Conservation (phyloP, 108 stramenopile genomes). For the Schizochytrium sp. region DNA sequence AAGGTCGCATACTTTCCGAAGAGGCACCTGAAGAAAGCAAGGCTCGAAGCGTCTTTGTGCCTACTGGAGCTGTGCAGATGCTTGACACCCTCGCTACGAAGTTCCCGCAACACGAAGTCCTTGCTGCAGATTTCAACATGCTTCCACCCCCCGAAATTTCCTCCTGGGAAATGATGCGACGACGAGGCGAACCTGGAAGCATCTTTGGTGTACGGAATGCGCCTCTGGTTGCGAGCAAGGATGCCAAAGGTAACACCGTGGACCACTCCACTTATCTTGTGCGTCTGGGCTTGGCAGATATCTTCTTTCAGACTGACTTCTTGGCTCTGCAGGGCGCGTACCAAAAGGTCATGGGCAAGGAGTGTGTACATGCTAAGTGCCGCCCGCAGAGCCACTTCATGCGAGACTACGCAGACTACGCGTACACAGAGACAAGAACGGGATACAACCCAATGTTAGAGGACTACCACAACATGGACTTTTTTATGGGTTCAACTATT, state of each 20-base stretch:
- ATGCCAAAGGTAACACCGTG: neutral
- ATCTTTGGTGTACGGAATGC: neutral
- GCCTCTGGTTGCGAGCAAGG: conserved; percentile 40
- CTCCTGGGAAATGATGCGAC: neutral
- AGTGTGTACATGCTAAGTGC: neutral
- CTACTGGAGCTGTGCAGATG: conserved; percentile 1
- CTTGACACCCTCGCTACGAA: neutral
- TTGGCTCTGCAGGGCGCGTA: neutral
- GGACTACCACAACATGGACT: conserved; percentile 49
- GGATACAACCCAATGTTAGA: conserved; percentile 60
- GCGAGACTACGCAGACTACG: neutral
- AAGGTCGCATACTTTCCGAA: neutral
- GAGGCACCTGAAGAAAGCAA: neutral
- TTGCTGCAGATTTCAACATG: conserved; percentile 53
- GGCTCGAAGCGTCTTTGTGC: conserved; percentile 17
- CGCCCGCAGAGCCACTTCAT: neutral
- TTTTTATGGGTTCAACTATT: conserved; percentile 6
- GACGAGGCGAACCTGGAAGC: neutral
- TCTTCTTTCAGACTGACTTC: conserved; percentile 62
- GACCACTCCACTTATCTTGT: conserved; percentile 19
- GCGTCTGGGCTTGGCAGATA: conserved; percentile 34
- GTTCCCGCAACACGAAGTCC: conserved; percentile 1
- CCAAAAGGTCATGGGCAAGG: neutral
- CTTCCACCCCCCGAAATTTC: conserved; percentile 47
- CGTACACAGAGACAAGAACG: conserved; percentile 1